Percentiles rank a stretch among this genome's conserved stretches.
Conservation (phyloP, 768 basidiomycete species). For the Coprinellus aureogranulatus region DNA sequence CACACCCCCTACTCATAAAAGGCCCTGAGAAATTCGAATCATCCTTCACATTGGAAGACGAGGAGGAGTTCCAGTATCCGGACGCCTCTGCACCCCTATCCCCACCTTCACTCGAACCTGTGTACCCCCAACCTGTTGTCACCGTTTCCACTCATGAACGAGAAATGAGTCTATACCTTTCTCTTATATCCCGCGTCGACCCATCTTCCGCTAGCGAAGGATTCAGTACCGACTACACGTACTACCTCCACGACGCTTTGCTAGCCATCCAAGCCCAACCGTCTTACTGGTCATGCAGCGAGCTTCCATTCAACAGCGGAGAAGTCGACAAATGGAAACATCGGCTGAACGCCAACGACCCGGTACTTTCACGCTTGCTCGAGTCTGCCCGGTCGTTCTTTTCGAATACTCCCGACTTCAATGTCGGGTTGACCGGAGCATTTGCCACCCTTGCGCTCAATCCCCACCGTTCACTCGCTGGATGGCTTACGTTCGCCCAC, state of each 20-base stretch:
- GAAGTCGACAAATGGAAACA: conserved; percentile 55
- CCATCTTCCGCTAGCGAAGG: conserved; percentile 64
- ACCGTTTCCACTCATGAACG: conserved; percentile 81
- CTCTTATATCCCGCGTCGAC: conserved; percentile 75
- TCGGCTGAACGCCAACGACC: conserved; percentile 74
- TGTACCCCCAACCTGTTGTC: conserved; percentile 63
- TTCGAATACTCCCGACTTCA: conserved; percentile 79
- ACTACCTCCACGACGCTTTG: conserved; percentile 78
- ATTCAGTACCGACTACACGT: conserved; percentile 83
- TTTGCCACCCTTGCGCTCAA: conserved; percentile 80
- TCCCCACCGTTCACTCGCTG: conserved; percentile 79
- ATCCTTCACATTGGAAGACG: conserved; percentile 37
- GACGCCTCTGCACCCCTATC: conserved; percentile 24
- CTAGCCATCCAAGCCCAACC: conserved; percentile 62
- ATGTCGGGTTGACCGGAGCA: conserved; percentile 83
- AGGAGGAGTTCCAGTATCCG: conserved; percentile 36
- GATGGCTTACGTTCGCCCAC: conserved; percentile 78
- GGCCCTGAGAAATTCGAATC: conserved; percentile 16
- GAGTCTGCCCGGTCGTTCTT: conserved; percentile 77
- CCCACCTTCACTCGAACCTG: conserved; percentile 21
- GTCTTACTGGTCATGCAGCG: conserved; percentile 49
- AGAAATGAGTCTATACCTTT: conserved; percentile 78
- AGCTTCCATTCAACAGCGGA: conserved; percentile 31
- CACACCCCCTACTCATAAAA: conserved; percentile 45
- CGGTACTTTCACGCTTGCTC: conserved; percentile 68